These are phyloP conservation scores for Darksidea phi DNA, from an alignment of 495 filamentous ascomycete species.

Conservation along the genomic window DNA sequence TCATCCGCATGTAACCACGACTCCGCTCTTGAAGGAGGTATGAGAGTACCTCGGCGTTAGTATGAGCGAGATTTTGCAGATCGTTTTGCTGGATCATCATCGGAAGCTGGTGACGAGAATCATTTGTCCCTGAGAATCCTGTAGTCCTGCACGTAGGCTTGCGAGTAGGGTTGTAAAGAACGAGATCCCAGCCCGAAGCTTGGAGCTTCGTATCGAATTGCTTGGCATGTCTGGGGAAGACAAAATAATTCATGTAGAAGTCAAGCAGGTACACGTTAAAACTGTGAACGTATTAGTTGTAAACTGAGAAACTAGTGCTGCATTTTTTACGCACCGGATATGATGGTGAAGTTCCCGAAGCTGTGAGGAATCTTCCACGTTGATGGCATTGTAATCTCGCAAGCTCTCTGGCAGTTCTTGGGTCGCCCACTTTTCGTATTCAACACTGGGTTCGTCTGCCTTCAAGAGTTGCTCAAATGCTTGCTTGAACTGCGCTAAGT, in stretches of 20 bases:
- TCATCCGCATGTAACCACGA: conserved; percentile 44
- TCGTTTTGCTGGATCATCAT: conserved; percentile 55
- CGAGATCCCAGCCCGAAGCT: conserved; percentile 56
- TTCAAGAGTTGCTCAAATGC: conserved; percentile 46
- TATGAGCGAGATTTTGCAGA: conserved; percentile 49
- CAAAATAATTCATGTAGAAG: conserved; percentile 55
- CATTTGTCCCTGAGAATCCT: conserved; percentile 59
- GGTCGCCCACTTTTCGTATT: conserved; percentile 51
- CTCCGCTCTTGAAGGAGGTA: conserved; percentile 52
- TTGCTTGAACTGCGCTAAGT: conserved; percentile 44
- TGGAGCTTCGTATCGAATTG: conserved; percentile 56
- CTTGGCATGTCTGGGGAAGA: conserved; percentile 54
- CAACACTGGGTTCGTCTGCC: conserved; percentile 53
- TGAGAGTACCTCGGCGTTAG: conserved; percentile 55
- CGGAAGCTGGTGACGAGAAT: conserved; percentile 51
- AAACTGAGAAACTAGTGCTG: no score
- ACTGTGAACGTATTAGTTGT: no score
- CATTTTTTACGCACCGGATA: conserved; percentile 31
- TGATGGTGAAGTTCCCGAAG: conserved; percentile 46
- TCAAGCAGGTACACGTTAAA: conserved; percentile 47
- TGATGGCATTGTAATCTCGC: conserved; percentile 51
- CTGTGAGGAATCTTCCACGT: conserved; percentile 51
- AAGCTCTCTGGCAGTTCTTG: conserved; percentile 45
- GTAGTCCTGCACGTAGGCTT: conserved; percentile 41
- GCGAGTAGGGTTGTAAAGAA: conserved; percentile 15